phyloP scores from a whole-genome alignment of 2,329 filamentous ascomycete genomes.

The Curvularia spicifera region DNA sequence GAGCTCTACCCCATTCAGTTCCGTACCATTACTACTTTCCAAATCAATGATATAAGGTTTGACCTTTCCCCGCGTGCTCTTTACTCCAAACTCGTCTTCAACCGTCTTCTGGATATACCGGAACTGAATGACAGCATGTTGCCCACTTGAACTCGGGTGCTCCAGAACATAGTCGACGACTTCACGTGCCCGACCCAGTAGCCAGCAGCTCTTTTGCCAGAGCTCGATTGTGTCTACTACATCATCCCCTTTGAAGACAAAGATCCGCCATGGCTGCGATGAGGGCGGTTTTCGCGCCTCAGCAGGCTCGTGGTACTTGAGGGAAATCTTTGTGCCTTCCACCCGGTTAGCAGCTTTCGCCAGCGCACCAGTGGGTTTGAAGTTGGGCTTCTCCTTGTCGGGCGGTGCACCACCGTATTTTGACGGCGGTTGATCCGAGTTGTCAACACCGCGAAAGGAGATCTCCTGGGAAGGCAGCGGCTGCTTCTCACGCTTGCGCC shows the following conservation, averaged over 20 bases:
- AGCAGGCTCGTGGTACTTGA: constrained; percentile 95
- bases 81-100: constrained; percentile 77
- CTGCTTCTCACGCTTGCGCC: constrained; percentile 51
- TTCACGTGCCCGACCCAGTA: constrained; percentile 79
- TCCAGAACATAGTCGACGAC: constrained; percentile 85
- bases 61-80: constrained; percentile 52
- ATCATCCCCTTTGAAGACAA: constrained; percentile 85
- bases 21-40: constrained; percentile 90
- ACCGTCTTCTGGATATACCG: constrained; percentile 81
- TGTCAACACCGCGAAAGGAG: constrained; percentile 50
- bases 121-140: constrained; percentile 96
- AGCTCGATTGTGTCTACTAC: constrained; percentile 84
- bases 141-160: constrained; percentile 91
- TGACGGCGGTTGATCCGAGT: constrained; percentile 37
- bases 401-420: constrained; percentile 43
- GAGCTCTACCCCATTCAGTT: constrained; percentile 75
- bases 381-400: constrained; percentile 89
- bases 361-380: constrained; percentile 76
- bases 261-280: constrained; percentile 84
- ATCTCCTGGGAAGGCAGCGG: constrained; percentile 56
- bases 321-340: constrained; percentile 74
- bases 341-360: constrained; percentile 89
- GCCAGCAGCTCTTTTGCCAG: constrained; percentile 81
- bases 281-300: constrained; percentile 88
- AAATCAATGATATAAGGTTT: constrained; percentile 90